Evolutionary conservation across 352 stramenopile genomes (phyloP).

Genomic region (Plasmopara muralis): DNA sequence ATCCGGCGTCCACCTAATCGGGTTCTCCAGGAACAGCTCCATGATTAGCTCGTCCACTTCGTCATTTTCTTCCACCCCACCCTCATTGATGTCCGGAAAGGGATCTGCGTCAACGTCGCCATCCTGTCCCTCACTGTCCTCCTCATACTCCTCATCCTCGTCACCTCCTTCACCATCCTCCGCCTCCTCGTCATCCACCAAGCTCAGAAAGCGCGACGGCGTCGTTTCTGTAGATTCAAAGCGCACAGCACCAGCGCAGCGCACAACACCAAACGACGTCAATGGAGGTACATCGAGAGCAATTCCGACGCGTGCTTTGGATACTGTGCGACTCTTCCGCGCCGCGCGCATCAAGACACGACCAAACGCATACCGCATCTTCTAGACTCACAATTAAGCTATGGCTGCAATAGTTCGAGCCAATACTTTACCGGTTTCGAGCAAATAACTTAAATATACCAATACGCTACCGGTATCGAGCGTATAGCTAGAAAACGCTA

Average conservation of each 20-base stretch:
- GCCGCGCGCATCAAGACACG: conserved; percentile 9
- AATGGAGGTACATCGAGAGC: too few relatives aligned
- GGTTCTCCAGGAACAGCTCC: conserved; percentile 81
- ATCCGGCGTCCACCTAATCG: conserved; percentile 74
- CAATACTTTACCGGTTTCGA: conserved; percentile 1
- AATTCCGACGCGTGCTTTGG: too few relatives aligned
- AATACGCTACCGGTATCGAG: not conserved
- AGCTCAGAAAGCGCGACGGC: conserved; percentile 66
- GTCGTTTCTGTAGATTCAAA: conserved; percentile 23
- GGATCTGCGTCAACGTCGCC: conserved; percentile 58
- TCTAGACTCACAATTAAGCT: conserved; percentile 2
- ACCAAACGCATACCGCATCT: conserved; percentile 20
- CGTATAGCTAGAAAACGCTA: too few relatives aligned
- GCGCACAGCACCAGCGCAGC: conserved; percentile 9
- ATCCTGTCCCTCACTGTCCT: conserved; percentile 45
- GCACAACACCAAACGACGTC: not conserved
- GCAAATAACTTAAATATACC: too few relatives aligned
- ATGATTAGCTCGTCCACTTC: conserved; percentile 69
- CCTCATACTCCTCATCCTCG: conserved; percentile 24
- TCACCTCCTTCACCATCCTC: conserved; percentile 25
- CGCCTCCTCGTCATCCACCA: conserved; percentile 58
- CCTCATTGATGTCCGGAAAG: conserved; percentile 60
- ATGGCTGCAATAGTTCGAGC: conserved; percentile 12
- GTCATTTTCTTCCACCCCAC: conserved; percentile 63
- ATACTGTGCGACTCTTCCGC: too few relatives aligned